Conservation (phyloP, 495 filamentous ascomycete genomes). For the Talaromyces ruber region DNA sequence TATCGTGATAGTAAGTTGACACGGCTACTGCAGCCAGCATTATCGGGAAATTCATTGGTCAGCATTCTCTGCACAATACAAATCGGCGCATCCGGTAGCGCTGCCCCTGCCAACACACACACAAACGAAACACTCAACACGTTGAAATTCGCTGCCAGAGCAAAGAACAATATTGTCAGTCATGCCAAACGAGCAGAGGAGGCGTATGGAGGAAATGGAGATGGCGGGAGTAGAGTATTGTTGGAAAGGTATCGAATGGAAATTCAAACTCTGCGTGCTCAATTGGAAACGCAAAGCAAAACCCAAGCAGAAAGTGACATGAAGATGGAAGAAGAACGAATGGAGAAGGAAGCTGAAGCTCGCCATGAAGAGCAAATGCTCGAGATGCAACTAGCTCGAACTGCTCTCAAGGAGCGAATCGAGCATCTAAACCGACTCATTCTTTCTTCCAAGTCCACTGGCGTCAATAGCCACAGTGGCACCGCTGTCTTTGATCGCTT, state of each 20-base stretch:
- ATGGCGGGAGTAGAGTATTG: conserved; percentile 77
- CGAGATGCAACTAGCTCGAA: conserved; percentile 94
- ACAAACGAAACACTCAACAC: conserved; percentile 90
- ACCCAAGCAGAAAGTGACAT: conserved; percentile 60
- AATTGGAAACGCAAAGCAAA: conserved; percentile 72
- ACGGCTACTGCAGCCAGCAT: conserved; percentile 79
- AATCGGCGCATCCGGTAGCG: conserved; percentile 57
- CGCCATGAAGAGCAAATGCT: conserved; percentile 96
- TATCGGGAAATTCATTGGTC: conserved; percentile 89
- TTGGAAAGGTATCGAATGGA: conserved; percentile 93
- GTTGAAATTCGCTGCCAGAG: conserved; percentile 90
- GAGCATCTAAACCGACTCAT: conserved; percentile 96
- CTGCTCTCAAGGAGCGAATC: conserved; percentile 92
- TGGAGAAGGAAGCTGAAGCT: conserved; percentile 71
- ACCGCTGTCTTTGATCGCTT: conserved; percentile 66
- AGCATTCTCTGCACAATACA: conserved; percentile 96
- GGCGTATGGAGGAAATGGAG: conserved; percentile 62
- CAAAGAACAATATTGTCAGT: conserved; percentile 96
- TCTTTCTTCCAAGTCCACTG: conserved; percentile 87
- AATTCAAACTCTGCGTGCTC: conserved; percentile 70
- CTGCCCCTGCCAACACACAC: conserved; percentile 55
- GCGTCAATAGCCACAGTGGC: conserved; percentile 71
- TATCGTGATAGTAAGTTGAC: conserved; percentile 98
- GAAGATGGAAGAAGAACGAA: conserved; percentile 58
- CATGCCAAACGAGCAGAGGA: conserved; percentile 95